Evolutionary conservation across 371 early-diverging fungal species (phyloP).

Genomic region (Mycotypha africana): DNA sequence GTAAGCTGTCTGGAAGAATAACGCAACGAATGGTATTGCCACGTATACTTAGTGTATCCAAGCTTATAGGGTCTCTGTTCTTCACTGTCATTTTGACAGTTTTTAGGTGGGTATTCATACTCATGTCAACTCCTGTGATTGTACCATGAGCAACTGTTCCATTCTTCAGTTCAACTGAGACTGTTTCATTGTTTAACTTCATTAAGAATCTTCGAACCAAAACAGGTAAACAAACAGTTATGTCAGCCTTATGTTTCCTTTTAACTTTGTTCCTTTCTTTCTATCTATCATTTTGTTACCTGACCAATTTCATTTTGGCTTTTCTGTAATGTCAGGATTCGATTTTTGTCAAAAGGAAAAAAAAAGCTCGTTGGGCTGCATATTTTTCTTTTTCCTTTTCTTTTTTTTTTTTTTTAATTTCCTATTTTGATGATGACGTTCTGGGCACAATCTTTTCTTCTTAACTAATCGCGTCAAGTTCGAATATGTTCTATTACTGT

Average conservation of each 20-base stretch:
- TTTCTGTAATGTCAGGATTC: no score
- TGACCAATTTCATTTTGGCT: constrained; percentile 23
- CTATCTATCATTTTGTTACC: constrained; percentile 8
- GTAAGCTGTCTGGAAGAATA: constrained; percentile 92
- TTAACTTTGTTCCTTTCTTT: no score
- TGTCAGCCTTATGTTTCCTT: no score
- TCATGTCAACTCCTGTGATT: constrained; percentile 95
- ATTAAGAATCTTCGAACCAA: constrained; percentile 97
- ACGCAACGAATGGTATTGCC: constrained; percentile 95
- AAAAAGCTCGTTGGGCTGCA: no score
- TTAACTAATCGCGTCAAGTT: no score
- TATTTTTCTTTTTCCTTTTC: not conserved
- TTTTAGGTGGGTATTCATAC: constrained; percentile 98
- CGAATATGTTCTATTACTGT: no score
- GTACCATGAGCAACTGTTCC: constrained; percentile 95
- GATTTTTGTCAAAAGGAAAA: no score
- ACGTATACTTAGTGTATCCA: constrained; percentile 90
- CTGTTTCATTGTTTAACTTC: constrained; percentile 93
- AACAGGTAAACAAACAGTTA: no score
- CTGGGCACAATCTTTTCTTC: no score
- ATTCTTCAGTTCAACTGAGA: constrained; percentile 95
- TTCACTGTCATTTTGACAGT: constrained; percentile 97
- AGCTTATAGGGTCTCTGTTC: constrained; percentile 82
- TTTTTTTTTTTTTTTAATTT: not conserved
- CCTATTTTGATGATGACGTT: no score